Conservation (phyloP, 2,329 filamentous ascomycete species). For the Waltergamsia citrina region DNA sequence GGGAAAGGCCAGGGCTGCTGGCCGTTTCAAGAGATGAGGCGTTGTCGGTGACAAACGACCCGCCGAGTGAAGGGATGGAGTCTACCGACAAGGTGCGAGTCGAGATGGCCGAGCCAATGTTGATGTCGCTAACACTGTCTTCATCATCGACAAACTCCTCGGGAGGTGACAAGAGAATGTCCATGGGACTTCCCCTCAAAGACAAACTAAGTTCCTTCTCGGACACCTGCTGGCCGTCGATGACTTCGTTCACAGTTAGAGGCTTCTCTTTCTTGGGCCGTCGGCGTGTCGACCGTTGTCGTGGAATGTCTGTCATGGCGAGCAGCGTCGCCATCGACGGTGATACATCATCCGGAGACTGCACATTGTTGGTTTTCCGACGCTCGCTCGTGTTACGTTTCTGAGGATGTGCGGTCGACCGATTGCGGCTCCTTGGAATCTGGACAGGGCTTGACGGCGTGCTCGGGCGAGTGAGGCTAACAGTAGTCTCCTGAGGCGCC, state of each 20-base stretch:
- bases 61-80: constrained; percentile 50
- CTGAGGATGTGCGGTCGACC: constrained; percentile 23
- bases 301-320: constrained; percentile 52
- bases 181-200: constrained; percentile 44
- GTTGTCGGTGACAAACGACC: constrained; percentile 41
- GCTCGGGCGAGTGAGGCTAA: constrained; percentile 15
- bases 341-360: constrained; percentile 44
- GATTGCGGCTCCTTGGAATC: constrained; percentile 37
- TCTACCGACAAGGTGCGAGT: constrained; percentile 49
- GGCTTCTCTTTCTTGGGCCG: constrained; percentile 14
- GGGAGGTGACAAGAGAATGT: constrained; percentile 49
- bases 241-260: constrained; percentile 46
- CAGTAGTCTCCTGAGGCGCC: constrained; percentile 16
- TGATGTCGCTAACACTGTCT: constrained; percentile 39
- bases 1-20: constrained; percentile 23
- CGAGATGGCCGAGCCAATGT: constrained; percentile 40
- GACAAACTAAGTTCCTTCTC: constrained; percentile 49
- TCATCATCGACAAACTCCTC: constrained; percentile 46
- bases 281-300: constrained; percentile 27
- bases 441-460: constrained; percentile 42
- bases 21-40: constrained; percentile 41
- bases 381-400: constrained; percentile 27
- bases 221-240: constrained; percentile 41
- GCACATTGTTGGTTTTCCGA: constrained; percentile 27
- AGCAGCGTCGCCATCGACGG: constrained; percentile 52